Conservation (phyloP, 2,329 filamentous ascomycete genomes). For the Curvularia sp. region DNA sequence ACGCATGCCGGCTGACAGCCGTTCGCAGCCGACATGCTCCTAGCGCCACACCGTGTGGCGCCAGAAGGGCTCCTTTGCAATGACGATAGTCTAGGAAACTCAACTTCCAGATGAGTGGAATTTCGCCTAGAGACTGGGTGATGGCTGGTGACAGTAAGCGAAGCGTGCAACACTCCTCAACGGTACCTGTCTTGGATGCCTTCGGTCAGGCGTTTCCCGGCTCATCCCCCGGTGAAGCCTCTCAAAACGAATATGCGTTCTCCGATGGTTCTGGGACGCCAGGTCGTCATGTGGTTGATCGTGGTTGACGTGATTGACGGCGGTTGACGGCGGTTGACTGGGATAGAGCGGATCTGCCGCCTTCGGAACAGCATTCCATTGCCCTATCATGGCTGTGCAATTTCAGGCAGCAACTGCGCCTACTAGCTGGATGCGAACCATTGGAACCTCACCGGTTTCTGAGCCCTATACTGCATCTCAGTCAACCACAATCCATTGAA, state of each 20-base stretch:
- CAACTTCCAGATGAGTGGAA: background rate
- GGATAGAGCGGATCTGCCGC: constrained; percentile 11
- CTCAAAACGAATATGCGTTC: background rate
- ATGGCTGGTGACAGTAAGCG: background rate
- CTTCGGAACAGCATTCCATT: constrained; percentile 3
- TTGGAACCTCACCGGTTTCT: background rate
- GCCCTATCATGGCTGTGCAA: constrained; percentile 17
- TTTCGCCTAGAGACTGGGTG: background rate
- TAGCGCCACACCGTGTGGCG: constrained; percentile 15
- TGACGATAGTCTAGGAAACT: background rate
- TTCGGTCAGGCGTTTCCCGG: constrained; percentile 12
- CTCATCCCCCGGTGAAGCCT: constrained; percentile 1
- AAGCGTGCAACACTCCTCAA: background rate
- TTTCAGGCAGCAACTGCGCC: constrained; percentile 13
- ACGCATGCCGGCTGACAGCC: constrained; percentile 10
- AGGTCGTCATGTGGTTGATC: constrained; percentile 13
- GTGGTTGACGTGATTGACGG: too few species aligned
- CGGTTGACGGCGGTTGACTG: constrained; percentile 1
- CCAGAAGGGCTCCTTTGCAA: constrained; percentile 1
- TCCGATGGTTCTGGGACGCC: background rate
- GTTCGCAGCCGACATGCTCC: constrained; percentile 5
- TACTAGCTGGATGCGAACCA: background rate
- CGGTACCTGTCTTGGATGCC: constrained; percentile 30
- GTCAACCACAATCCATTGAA: background rate
- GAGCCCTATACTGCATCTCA: background rate